phyloP scores from a whole-genome alignment of 2,329 filamentous ascomycete species.

The Coniochaeta ligniaria region DNA sequence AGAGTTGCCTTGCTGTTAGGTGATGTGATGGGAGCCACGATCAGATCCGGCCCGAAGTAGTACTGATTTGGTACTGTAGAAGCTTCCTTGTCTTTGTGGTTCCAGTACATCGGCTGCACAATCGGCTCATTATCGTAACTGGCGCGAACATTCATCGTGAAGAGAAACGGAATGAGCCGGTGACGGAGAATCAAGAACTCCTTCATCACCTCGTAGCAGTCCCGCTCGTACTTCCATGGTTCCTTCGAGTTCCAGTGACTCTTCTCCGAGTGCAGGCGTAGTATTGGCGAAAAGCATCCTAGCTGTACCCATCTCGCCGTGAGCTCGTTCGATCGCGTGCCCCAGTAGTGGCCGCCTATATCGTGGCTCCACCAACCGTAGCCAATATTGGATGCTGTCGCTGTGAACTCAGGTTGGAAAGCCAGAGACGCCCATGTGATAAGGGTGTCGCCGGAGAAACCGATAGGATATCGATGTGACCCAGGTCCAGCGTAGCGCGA shows the following conservation, averaged over 20 bases:
- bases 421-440: constrained; percentile 52
- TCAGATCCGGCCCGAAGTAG: constrained; percentile 47
- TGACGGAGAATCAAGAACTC: constrained; percentile 47
- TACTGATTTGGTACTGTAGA: constrained; percentile 52
- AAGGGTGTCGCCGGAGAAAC: constrained; percentile 56
- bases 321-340: constrained; percentile 50
- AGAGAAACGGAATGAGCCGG: constrained; percentile 51
- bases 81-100: constrained; percentile 41
- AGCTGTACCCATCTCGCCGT: constrained; percentile 54
- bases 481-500: constrained; percentile 57
- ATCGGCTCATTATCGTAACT: constrained; percentile 40
- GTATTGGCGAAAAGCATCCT: constrained; percentile 53
- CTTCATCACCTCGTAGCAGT: constrained; percentile 37
- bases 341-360: constrained; percentile 56
- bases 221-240: constrained; percentile 48
- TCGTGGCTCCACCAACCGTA: constrained; percentile 66
- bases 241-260: constrained; percentile 54
- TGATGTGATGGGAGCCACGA: constrained; percentile 49
- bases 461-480: constrained; percentile 56
- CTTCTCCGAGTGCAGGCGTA: constrained; percentile 53
- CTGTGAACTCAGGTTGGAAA: constrained; percentile 62
- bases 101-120: constrained; percentile 58
- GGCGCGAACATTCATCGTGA: constrained; percentile 46
- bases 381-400: constrained; percentile 58
- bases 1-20: constrained; percentile 39